Evolutionary conservation across 116 monocot species (phyloP), one percentile per base, ranked within the genome.

Genomic region (Cymodocea nodosa): DNA sequence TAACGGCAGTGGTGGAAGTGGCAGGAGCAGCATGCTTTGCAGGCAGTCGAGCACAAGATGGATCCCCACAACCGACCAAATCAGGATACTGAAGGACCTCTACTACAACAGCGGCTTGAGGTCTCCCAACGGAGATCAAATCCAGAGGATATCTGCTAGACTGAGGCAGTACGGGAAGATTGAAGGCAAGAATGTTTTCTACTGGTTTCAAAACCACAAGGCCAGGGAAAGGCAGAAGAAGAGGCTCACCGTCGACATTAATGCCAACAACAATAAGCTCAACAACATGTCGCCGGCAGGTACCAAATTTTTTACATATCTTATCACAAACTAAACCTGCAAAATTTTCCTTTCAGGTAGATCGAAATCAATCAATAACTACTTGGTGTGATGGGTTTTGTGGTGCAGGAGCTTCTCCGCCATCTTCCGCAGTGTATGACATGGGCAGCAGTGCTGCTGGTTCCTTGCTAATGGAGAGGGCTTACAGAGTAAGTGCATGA

Each of bases 131-230:
- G 77, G 85, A 0, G 95, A 95, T 51, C 87, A 95, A 60, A 95
- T 95, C 64, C 95, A 95, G 72, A 75, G 83, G 69, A 95, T 90
- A 60, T 83, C 95, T 17, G 81, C 90, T 7, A 83, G 74, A 67
- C 83, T 95, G 2, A 64, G 90, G 22, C 87, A 90, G 74, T 87
- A 87, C 53, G 95, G 95, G 4, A 90, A 87, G 79, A 95, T 95
- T 36, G 95, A 95, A 52, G 95, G 95, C n/a, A 95, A 95, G 83
- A 95, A 95, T 24, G 95, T 95, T 23, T 95, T 95, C 81, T 95
- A 95, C 87, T 95, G 95, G 95, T 95, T 95, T 68, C 95, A 95
- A 76, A 95, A 95, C 70, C 95, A 95, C 79, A 95, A 95, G 75
- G 95, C 95, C 35, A 67, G 95, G 23, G 95, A 95, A 76, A 64